phyloP scores from a whole-genome alignment of 108 stramenopile genomes.

The Nitzschia palea region DNA sequence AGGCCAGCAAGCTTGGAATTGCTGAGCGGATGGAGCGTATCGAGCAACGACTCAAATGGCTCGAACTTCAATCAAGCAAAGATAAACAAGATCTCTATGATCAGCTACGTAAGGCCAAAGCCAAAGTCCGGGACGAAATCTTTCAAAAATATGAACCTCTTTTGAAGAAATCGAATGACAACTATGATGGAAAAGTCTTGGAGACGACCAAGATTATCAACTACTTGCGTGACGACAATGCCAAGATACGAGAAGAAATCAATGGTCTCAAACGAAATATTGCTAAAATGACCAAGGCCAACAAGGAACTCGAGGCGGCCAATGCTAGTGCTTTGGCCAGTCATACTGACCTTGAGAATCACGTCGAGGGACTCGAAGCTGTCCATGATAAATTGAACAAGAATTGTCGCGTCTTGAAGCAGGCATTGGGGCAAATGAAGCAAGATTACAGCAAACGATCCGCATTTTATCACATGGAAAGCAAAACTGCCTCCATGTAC shows the following conservation, averaged over 20 bases:
- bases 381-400: constrained; percentile 1
- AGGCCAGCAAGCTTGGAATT: not conserved
- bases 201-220: constrained; percentile 20
- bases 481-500: constrained; percentile 3
- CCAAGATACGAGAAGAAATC: constrained; percentile 16
- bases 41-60: constrained; percentile 11
- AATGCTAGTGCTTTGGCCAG: not conserved
- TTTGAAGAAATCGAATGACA: not conserved
- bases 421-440: constrained; percentile 10
- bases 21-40: not conserved
- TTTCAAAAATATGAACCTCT: constrained; percentile 1
- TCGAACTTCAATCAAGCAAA: constrained; percentile 8
- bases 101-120: constrained; percentile 3
- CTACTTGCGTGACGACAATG: constrained; percentile 20
- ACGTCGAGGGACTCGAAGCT: constrained; percentile 1
- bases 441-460: not conserved
- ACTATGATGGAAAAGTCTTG: constrained; percentile 8
- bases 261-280: not conserved
- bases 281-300: not conserved
- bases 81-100: constrained; percentile 11
- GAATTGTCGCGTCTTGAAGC: constrained; percentile 4
- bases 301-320: constrained; percentile 9
- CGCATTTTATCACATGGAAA: not conserved
- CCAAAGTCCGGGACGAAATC: not conserved
- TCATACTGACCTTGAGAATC: not conserved